Evolutionary conservation across 2,329 filamentous ascomycete species (phyloP).

Genomic region (Stylonectria norvegica): DNA sequence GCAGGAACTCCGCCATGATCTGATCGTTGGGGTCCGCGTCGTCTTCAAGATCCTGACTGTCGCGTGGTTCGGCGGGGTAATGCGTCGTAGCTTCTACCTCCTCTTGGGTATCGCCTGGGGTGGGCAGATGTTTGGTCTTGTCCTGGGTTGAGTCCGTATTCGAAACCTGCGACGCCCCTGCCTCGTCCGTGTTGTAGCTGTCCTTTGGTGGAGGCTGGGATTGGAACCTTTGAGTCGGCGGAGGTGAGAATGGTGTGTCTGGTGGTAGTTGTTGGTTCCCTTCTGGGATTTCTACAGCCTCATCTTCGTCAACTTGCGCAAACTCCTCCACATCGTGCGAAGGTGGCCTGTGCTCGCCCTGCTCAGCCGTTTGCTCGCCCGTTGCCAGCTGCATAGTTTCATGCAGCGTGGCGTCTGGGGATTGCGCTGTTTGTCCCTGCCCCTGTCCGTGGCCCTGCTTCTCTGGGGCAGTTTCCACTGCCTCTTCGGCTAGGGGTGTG

Average conservation of each 20-base stretch:
- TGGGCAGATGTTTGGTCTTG: slow-evolving; percentile 16
- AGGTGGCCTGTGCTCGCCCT: slow-evolving; percentile 4
- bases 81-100: slow-evolving; percentile 17
- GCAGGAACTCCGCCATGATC: slow-evolving; percentile 29
- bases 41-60: slow-evolving; percentile 11
- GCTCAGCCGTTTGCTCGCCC: too few relatives aligned
- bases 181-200: slow-evolving; percentile 9
- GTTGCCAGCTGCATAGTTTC: slow-evolving; percentile 9
- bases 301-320: slow-evolving; percentile 4
- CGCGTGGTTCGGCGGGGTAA: slow-evolving; percentile 5
- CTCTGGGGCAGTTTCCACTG: slow-evolving; percentile 3
- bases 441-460: slow-evolving; percentile 6
- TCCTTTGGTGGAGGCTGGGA: slow-evolving; percentile 12
- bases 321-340: slow-evolving; percentile 1
- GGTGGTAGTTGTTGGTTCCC: slow-evolving; percentile 9
- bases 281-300: too few relatives aligned
- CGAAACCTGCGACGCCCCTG: slow-evolving; percentile 10
- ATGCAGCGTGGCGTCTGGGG: slow-evolving; percentile 17
- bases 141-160: slow-evolving; percentile 9
- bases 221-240: slow-evolving; percentile 17
- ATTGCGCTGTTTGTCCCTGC: slow-evolving; percentile 5
- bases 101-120: slow-evolving; percentile 22
- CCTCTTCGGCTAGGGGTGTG: slow-evolving; percentile 2
- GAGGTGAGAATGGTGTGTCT: slow-evolving; percentile 21
- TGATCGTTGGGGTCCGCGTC: slow-evolving; percentile 27